Conservation (phyloP, 23 red algal genomes). For the Gracilaria domingensis region DNA sequence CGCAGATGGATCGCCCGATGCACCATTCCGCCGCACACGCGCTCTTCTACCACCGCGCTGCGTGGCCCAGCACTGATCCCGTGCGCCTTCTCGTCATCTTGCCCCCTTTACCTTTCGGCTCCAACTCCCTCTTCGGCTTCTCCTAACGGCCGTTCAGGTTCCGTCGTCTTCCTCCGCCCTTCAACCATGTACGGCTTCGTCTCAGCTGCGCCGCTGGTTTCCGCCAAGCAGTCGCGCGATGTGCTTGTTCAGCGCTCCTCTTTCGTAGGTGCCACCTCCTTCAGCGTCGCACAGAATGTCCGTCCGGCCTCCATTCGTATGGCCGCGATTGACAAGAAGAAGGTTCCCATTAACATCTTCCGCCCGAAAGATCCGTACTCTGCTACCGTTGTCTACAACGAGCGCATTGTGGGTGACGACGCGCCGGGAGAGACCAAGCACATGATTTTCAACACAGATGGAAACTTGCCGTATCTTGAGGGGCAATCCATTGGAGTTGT, state of each 20-base stretch:
- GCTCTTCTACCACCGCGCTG: not conserved
- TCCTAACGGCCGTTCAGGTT: not conserved
- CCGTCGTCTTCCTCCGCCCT: not conserved
- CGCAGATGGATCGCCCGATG: conserved; percentile 5
- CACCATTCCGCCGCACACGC: not conserved
- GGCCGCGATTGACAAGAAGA: conserved; percentile 67
- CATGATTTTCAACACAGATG: conserved; percentile 93
- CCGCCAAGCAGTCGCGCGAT: not conserved
- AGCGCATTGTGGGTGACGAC: conserved; percentile 85
- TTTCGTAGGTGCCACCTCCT: conserved; percentile 6
- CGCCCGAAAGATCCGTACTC: conserved; percentile 84
- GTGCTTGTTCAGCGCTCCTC: conserved; percentile 39
- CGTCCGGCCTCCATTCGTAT: conserved; percentile 50
- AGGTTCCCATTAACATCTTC: conserved; percentile 92
- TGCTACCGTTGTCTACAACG: conserved; percentile 88
- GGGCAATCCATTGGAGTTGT: conserved; percentile 98
- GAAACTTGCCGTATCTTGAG: conserved; percentile 92
- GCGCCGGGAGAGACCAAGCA: conserved; percentile 98
- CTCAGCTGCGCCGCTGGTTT: conserved; percentile 35
- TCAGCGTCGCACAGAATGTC: conserved; percentile 4
- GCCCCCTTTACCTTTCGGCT: not conserved
- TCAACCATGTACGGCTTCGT: conserved; percentile 65
- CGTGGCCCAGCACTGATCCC: not conserved
- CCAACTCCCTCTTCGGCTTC: not conserved
- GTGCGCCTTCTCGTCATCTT: not conserved